Conservation (phyloP, 345 rosid species). For the Eucalyptus grandis region DNA sequence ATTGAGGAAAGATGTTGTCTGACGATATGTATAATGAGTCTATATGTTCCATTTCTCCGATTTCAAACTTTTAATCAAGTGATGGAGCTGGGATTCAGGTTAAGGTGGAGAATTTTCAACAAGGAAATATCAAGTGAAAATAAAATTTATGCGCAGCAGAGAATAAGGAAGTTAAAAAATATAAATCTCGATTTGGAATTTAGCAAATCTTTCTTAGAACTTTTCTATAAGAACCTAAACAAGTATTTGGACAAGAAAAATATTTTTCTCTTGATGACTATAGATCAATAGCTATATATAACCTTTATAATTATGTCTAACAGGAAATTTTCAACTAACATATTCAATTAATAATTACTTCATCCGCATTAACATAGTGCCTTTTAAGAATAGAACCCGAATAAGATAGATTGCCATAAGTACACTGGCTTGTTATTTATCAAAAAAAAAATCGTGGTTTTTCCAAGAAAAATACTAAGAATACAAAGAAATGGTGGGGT, state of each 20-base stretch:
- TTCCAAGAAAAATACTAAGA: not conserved
- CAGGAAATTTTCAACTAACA: not conserved
- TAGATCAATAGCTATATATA: not conserved
- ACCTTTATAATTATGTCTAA: not conserved
- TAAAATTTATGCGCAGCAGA: not conserved
- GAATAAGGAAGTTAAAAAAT: not conserved
- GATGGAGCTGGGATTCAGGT: not conserved
- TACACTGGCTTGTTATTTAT: not conserved
- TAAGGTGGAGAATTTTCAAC: not conserved
- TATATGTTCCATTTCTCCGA: not conserved
- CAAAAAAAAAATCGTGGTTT: not conserved
- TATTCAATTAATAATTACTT: not conserved
- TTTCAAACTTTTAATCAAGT: not conserved
- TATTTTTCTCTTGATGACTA: not conserved
- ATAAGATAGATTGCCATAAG: not conserved
- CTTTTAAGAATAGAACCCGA: not conserved
- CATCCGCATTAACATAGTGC: not conserved
- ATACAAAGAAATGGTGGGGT: too few relatives aligned
- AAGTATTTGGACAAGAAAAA: not conserved
- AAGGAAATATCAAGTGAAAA: not conserved
- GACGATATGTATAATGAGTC: not conserved
- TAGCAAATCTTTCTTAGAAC: not conserved
- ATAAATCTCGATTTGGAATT: not conserved
- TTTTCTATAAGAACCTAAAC: not conserved
- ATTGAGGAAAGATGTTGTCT: not conserved